Conservation (phyloP, 2,329 filamentous ascomycete species). For the Fusarium dimerum region DNA sequence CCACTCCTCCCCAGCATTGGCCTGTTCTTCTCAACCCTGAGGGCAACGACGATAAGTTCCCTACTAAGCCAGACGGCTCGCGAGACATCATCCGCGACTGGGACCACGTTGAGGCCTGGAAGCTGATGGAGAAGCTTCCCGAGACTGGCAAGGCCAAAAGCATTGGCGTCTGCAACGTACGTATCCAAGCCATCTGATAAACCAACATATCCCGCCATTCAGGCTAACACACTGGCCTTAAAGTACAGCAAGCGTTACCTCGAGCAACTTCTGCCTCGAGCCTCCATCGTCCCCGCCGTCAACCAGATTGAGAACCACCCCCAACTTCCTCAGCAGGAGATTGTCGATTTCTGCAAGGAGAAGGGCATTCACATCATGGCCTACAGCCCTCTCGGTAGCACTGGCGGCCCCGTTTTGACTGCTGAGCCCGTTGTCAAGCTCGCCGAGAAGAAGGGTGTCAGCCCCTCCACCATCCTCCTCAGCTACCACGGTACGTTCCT, state of each 20-base stretch:
- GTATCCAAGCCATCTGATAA: neutral
- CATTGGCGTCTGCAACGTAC: constrained; percentile 57
- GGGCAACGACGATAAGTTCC: constrained; percentile 74
- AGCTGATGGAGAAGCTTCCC: constrained; percentile 69
- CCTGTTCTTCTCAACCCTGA: constrained; percentile 78
- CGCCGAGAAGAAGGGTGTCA: constrained; percentile 63
- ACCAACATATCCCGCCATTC: neutral
- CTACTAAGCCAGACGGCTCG: constrained; percentile 70
- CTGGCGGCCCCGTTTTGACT: constrained; percentile 64
- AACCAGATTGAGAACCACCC: constrained; percentile 79
- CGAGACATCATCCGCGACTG: constrained; percentile 71
- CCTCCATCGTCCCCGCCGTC: constrained; percentile 60
- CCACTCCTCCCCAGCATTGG: constrained; percentile 63
- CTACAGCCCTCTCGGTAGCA: constrained; percentile 68
- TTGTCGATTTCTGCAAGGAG: constrained; percentile 66
- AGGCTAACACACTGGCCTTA: neutral
- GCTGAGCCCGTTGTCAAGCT: constrained; percentile 64
- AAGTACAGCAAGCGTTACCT: constrained; percentile 59
- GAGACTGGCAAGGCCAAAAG: constrained; percentile 56
- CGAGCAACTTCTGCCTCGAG: constrained; percentile 52
- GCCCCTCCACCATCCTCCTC: constrained; percentile 64
- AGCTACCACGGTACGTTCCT: constrained; percentile 67
- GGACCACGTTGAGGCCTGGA: constrained; percentile 77
- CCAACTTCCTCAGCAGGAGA: constrained; percentile 69
- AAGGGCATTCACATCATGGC: constrained; percentile 73